Conservation (phyloP, 2,329 filamentous ascomycete species). For the Nannizziopsis barbatae region DNA sequence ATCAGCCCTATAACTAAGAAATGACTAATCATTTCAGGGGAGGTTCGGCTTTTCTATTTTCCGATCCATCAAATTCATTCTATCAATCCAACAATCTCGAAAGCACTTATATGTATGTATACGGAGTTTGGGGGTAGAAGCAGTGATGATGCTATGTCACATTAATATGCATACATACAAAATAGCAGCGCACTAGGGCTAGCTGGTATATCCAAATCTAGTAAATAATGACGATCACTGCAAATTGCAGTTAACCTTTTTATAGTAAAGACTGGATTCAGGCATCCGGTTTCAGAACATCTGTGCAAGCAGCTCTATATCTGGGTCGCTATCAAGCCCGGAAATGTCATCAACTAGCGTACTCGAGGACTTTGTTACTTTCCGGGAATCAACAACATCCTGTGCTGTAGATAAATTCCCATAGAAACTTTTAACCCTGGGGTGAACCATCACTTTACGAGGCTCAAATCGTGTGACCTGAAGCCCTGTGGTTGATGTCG, state of each 20-base stretch:
- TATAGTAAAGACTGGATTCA: no score
- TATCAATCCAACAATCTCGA: no score
- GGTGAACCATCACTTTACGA: slow-evolving; percentile 86
- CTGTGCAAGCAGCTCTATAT: background rate
- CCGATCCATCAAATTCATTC: background rate
- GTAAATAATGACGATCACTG: no score
- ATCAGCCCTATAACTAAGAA: background rate
- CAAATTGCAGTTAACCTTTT: no score
- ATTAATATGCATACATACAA: no score
- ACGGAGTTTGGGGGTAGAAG: no score
- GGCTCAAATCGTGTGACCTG: slow-evolving; percentile 84
- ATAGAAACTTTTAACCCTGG: slow-evolving; percentile 77
- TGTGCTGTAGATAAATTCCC: slow-evolving; percentile 66
- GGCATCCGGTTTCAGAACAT: no score
- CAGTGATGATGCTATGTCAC: no score
- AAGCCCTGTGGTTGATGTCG: slow-evolving; percentile 73
- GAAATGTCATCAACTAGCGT: background rate
- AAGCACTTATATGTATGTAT: no score
- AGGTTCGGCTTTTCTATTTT: background rate
- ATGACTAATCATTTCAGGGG: background rate
- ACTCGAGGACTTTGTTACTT: background rate
- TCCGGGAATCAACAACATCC: slow-evolving; percentile 24
- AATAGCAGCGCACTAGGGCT: no score
- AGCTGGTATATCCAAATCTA: no score
- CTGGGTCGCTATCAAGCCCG: slow-evolving; percentile 2